Evolutionary conservation across 1,284 basidiomycete species (phyloP).

Genomic region (Puccinia polysora): DNA sequence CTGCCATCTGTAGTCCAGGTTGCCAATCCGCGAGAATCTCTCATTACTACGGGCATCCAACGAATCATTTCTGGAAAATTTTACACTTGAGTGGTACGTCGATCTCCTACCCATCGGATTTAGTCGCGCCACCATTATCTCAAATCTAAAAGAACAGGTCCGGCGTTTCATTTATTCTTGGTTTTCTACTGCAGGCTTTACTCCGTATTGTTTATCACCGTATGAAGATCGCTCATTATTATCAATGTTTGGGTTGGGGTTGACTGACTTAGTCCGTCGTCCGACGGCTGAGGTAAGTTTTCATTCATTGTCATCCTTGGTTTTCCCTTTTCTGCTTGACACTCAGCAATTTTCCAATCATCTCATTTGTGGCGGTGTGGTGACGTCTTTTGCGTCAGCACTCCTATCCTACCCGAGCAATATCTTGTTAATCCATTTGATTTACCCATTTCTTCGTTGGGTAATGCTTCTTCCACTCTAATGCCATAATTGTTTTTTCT

Average conservation of each 20-base stretch:
- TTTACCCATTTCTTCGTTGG: not conserved
- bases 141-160: not conserved
- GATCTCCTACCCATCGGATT: not conserved
- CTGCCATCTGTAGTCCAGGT: not conserved
- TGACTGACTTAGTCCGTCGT: constrained; percentile 17
- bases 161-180: not conserved
- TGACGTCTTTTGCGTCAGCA: no score
- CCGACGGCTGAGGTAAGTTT: constrained; percentile 16
- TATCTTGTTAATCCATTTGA: not conserved
- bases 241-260: constrained; percentile 3
- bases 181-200: not conserved
- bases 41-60: constrained; percentile 16
- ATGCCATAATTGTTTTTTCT: not conserved
- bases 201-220: not conserved
- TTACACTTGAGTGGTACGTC: constrained; percentile 8
- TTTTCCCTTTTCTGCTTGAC: no score
- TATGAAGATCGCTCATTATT: constrained; percentile 5
- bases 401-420: no score
- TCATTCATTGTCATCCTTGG: no score
- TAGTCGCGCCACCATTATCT: not conserved
- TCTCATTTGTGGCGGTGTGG: no score
- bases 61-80: constrained; percentile 9
- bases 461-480: not conserved
- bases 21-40: constrained; percentile 12
- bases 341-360: no score